Evolutionary conservation across 1,284 basidiomycete species (phyloP), one percentile per base, ranked within the genome.

Genomic region (Sanghuangporus sanghuang): DNA sequence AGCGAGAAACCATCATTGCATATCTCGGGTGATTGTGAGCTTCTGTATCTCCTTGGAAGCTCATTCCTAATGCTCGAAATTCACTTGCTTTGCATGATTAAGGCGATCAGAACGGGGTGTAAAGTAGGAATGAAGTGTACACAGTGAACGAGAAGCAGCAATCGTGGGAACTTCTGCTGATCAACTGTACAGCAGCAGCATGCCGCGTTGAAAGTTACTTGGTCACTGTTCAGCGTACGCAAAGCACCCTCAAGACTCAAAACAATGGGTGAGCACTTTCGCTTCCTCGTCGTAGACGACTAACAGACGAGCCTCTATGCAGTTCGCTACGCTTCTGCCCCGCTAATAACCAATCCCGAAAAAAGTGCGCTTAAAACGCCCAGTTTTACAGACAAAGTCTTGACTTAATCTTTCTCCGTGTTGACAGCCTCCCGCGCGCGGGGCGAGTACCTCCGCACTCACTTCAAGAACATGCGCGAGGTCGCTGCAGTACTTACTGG

Each of bases 381-480:
- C 44, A 46, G 40, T 61, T 46, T n/a, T 32, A 9, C 27, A 32
- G 35, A 40, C 55, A 21, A 36, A 46, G 49, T 57, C 11, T 50
- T 54, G 23, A 63, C 64, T 57, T 70, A 38, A 59, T 54, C 64
- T 66, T 66, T 67, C 67, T 69, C 64, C 67, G 61, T 64, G 65
- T 54, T 69, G 59, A 71, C 60, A 96, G 93, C 92, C 77, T 89
- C 95, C 73, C 90, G 87, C 75, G 92, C 96, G 68, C 91, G 93
- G 74, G 96, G 96, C 73, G 92, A 96, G 82, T 97, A 98, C 85
- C 88, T 98, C 75, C 93, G 96, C 72, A 97, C 96, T 66, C 97
- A 99, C 84, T 99, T 98, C 89, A 99, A 99, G 92, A 99, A 99
- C 88, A 98, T 98, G 88, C 92, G 96, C 72, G 95, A 95, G 79